Percentiles rank a stretch among this genome's conserved stretches.
Evolutionary conservation across 2,329 filamentous ascomycete genomes (phyloP).

Genomic region (Tothia fuscella): DNA sequence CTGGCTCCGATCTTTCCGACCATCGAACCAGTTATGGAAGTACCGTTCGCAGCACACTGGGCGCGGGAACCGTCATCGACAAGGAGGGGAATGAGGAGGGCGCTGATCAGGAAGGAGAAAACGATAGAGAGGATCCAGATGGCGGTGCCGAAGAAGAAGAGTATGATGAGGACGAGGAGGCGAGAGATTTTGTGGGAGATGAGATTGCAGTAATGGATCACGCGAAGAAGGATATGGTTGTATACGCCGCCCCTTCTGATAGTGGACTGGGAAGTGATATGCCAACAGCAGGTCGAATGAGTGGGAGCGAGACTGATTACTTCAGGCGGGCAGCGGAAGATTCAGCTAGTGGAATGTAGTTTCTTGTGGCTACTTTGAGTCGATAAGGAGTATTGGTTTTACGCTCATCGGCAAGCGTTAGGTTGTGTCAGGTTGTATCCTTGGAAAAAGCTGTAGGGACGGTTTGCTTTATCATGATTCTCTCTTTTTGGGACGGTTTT

Average conservation of each 20-base stretch:
- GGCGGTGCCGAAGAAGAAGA: conserved; percentile 2
- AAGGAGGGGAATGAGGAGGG: conserved; percentile 15
- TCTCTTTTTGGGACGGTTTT: too few relatives aligned
- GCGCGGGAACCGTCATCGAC: conserved; percentile 20
- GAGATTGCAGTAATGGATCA: conserved; percentile 1
- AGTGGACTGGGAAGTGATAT: conserved; percentile 27
- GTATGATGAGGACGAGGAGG: background rate
- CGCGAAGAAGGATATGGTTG: conserved; percentile 8
- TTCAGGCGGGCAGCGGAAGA: conserved; percentile 11
- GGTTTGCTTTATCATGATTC: too few relatives aligned
- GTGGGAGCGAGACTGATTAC: conserved; percentile 12
- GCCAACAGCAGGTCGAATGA: conserved; percentile 20
- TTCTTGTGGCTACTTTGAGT: background rate
- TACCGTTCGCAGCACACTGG: conserved; percentile 24
- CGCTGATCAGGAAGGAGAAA: conserved; percentile 4
- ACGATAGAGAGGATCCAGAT: conserved; percentile 2
- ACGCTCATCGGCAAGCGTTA: background rate
- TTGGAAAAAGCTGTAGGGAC: background rate
- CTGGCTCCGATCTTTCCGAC: conserved; percentile 31
- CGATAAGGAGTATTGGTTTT: background rate
- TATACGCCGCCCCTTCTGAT: conserved; percentile 15
- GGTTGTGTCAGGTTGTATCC: background rate
- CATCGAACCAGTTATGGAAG: conserved; percentile 33
- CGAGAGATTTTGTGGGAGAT: conserved; percentile 2
- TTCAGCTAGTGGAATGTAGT: background rate